Conservation (phyloP, 306 rosid species). For the Acacia melanoxylon region DNA sequence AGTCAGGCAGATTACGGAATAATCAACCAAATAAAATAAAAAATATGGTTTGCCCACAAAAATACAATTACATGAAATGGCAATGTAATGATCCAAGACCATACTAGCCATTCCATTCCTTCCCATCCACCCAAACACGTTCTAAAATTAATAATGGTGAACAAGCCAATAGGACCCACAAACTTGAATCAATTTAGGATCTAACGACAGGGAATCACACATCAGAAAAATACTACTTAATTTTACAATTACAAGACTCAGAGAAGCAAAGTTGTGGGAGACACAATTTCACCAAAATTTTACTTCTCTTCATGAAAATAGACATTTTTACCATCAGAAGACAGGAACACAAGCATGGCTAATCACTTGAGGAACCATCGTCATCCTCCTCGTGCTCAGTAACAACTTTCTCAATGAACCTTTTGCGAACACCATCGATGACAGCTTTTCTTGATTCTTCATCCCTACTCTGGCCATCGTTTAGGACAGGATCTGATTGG, state of each 20-base stretch:
- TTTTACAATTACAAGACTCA: background rate
- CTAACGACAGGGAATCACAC: background rate
- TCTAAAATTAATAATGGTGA: background rate
- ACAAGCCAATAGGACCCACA: conserved; percentile 12
- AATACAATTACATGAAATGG: background rate
- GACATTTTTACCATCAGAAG: background rate
- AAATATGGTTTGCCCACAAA: background rate
- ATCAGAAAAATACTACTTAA: background rate
- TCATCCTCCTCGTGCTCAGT: conserved; percentile 71
- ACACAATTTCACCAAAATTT: conserved; percentile 5
- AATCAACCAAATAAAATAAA: background rate
- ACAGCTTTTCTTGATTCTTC: conserved; percentile 72
- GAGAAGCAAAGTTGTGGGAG: background rate
- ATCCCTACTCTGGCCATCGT: conserved; percentile 66
- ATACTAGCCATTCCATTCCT: background rate
- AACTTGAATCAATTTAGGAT: background rate
- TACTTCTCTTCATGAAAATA: background rate
- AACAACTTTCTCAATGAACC: conserved; percentile 78
- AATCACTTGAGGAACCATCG: conserved; percentile 83
- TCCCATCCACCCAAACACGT: background rate
- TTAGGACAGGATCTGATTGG: conserved; percentile 86
- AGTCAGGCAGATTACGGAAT: background rate
- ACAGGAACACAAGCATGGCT: conserved; percentile 22
- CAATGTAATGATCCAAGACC: background rate
- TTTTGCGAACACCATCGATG: conserved; percentile 74